Base-by-base conservation (phyloP, 2,329 filamentous ascomycete genomes). In the Blastomyces parvus region DNA sequence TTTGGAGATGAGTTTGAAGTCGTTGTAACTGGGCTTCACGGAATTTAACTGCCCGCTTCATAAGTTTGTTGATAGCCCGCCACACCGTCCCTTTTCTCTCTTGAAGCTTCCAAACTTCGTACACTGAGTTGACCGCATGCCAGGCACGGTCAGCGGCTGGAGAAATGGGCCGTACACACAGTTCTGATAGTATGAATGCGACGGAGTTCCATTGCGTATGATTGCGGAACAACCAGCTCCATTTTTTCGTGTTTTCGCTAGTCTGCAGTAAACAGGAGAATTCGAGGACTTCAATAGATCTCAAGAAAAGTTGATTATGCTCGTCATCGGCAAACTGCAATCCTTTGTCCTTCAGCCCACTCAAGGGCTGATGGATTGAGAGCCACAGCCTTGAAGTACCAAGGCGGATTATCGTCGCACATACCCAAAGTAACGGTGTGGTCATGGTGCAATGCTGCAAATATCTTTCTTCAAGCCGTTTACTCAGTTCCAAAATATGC, bases 301-400 rank as follows among this genome's bases (percentile, higher is more conserved):
- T 88, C 30, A 87, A 77, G 71, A 91, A 89, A 1, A 92, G 79
- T 63, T 86, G 86, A 65, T 90, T 84, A 63, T 85, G 84, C 9
- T 84, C 84, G 58, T 86, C 86, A 59, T 83, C 80, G 0, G 84
- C 82, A 8, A 88, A 78, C 33, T 79, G 80, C 9, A 79, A 74
- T n/a, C 80, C 81, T 11, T 81, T 80, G 33, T 85, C 66, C 46
- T 73, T 82, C 42, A 82, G 81, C 60, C 86, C 83, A 40, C 88
- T 84, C 69, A 88, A 82, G 0, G 89, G 88, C 68, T 93, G 86
- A 69, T 93, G 89, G 2, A 90, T 82, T 64, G 91, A 82, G 44
- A 94, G 80, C 77, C 87, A 90, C 79, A 91, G 85, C 74, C 91
- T 93, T 61, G 86, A 86, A 76, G 91, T 84, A 66, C 92, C 85